phyloP scores from a whole-genome alignment of 768 basidiomycete species.

The Podaxis mareebaensis region DNA sequence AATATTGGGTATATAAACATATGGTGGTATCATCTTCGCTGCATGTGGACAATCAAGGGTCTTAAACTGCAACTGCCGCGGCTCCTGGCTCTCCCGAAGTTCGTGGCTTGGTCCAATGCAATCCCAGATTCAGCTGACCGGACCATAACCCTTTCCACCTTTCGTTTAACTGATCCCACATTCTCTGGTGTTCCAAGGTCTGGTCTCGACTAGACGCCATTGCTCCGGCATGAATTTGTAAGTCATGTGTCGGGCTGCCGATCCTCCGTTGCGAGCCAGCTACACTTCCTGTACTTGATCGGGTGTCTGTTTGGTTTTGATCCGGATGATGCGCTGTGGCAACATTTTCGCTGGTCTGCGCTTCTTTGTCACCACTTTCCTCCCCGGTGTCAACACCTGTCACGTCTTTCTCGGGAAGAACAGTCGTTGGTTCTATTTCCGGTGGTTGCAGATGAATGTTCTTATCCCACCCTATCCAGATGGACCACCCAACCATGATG shows the following conservation, averaged over 20 bases:
- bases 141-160: background rate
- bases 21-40: background rate
- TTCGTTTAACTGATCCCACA: background rate
- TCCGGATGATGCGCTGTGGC: background rate
- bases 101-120: background rate
- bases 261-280: background rate
- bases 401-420: background rate
- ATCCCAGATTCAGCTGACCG: background rate
- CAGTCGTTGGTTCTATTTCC: background rate
- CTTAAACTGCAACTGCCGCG: background rate
- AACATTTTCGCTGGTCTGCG: background rate
- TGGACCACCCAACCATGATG: slow-evolving; percentile 29
- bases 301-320: background rate
- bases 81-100: background rate
- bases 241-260: background rate
- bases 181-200: background rate
- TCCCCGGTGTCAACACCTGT: background rate
- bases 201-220: background rate
- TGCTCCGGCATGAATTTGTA: background rate
- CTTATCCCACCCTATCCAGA: slow-evolving; percentile 24
- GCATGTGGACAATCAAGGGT: background rate
- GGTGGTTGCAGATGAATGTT: slow-evolving; percentile 1
- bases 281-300: background rate
- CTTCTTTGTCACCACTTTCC: background rate
- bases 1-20: background rate